These are phyloP conservation scores for Paracamarosporium sp. DNA, from an alignment of 2,329 filamentous ascomycete genomes.

Conservation along the genomic window DNA sequence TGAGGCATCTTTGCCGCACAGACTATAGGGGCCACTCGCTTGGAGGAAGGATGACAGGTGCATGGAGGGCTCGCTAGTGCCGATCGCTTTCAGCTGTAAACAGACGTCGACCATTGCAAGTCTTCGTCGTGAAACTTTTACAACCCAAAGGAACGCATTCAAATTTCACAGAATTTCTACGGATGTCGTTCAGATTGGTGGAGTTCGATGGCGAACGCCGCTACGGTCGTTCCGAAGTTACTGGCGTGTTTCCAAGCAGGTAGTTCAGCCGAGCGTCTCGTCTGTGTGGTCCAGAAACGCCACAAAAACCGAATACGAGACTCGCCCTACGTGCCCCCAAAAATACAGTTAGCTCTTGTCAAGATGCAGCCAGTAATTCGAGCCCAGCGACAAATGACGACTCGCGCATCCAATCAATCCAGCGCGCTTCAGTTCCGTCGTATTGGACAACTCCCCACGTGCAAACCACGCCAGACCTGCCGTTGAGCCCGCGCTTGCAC, in stretches of 20 bases:
- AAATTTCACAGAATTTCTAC: neutral
- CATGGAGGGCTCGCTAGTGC: slow-evolving; percentile 3
- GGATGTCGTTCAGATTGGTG: neutral
- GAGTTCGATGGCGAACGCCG: neutral
- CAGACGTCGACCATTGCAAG: neutral
- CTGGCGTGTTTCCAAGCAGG: neutral
- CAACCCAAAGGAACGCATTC: neutral
- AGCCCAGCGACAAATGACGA: neutral
- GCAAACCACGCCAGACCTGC: neutral
- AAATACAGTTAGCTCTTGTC: slow-evolving; percentile 1
- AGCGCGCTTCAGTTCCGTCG: neutral
- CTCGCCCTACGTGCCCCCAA: neutral
- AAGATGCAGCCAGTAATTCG: neutral
- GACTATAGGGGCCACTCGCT: neutral
- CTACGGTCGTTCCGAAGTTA: neutral
- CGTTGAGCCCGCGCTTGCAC: neutral
- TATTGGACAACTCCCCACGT: slow-evolving; percentile 1
- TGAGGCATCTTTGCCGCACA: neutral
- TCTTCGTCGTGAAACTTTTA: neutral
- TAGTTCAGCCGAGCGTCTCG: slow-evolving; percentile 2
- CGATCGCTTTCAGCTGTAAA: slow-evolving; percentile 13
- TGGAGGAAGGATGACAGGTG: slow-evolving; percentile 1
- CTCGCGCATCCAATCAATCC: neutral
- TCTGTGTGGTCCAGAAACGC: slow-evolving; percentile 6
- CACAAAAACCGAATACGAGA: slow-evolving; percentile 2